Evolutionary conservation across 805 yeast genomes (phyloP), one percentile per base, ranked within the genome.

Genomic region (Saccharomyces kudriavzevii): DNA sequence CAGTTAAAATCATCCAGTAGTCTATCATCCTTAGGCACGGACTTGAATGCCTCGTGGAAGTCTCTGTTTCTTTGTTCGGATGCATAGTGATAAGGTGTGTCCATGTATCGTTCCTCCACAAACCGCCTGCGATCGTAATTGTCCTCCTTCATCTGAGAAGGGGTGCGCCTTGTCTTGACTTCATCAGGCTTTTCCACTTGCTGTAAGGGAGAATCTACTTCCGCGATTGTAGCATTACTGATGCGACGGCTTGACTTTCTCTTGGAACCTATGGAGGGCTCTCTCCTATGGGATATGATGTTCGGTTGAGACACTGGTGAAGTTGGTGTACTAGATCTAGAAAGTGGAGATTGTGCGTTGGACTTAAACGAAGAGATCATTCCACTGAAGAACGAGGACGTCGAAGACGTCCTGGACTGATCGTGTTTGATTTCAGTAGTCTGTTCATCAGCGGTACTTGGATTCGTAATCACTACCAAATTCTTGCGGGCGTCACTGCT

Each of bases 1-100:
- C 98, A 94, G 31, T 90, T 81, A 62, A 86, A 91, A 61, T 90
- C 97, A 63, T 89, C 97, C 35, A 92, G 67, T 14, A 92, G 71
- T 51, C 85, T 74, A 62, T 92, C 97, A 48, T 81, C 78, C 25
- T 72, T 71, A 1, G 91, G 87, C 2, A 89, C 71, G 10, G 82
- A 75, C 53, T 83, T 76, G 74, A 94, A 94, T 1, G 85, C 60
- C 40, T 75, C 78, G 69, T 91, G 97, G 67, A 89, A 94, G 40
- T 88, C 96, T 4, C 76, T 72, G 63, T 90, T 78, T 52, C 95
- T 74, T 49, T 77, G 77, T 52, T 75, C 75, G 1, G 83, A 72
- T 0, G 97, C 89, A 63, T 76, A 87, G 51, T 83, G 74, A 63
- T 81, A 84, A 13, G 70, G 74, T 0, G 92, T 81, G 55, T 77